A percentile compares a stretch with the other conserved stretches of the same genome.
These are phyloP conservation scores for Trichomonas tenax DNA, from an alignment of 208 protist genomes.

Conservation along the genomic window DNA sequence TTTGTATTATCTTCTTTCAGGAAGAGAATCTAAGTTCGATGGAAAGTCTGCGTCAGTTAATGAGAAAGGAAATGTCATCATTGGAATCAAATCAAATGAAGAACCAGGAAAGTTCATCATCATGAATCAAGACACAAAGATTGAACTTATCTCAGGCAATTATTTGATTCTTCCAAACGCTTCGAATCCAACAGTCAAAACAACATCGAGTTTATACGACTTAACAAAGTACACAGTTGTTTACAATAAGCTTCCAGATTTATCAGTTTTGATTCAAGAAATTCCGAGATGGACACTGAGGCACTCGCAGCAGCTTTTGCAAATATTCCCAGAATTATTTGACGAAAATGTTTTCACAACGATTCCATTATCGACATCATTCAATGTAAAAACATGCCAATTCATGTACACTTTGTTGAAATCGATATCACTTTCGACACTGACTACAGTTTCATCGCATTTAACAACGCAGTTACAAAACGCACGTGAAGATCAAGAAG, in stretches of 20 bases:
- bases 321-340: background rate
- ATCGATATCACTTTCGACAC: background rate
- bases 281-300: background rate
- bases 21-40: background rate
- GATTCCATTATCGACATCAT: background rate
- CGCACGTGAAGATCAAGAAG: background rate
- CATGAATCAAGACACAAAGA: background rate
- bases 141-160: background rate
- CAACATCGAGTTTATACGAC: background rate
- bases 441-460: background rate
- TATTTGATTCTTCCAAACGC: background rate
- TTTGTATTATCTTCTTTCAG: background rate
- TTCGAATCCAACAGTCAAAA: background rate
- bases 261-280: background rate
- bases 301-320: background rate
- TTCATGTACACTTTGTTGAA: background rate
- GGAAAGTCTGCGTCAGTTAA: background rate
- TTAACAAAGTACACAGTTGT: background rate
- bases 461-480: background rate
- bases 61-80: background rate
- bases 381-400: background rate
- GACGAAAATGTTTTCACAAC: background rate
- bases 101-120: background rate
- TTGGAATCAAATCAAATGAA: background rate
- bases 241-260: background rate